phyloP scores from a whole-genome alignment of 164 flowering plant species.

The Cinnamomum micranthum region DNA sequence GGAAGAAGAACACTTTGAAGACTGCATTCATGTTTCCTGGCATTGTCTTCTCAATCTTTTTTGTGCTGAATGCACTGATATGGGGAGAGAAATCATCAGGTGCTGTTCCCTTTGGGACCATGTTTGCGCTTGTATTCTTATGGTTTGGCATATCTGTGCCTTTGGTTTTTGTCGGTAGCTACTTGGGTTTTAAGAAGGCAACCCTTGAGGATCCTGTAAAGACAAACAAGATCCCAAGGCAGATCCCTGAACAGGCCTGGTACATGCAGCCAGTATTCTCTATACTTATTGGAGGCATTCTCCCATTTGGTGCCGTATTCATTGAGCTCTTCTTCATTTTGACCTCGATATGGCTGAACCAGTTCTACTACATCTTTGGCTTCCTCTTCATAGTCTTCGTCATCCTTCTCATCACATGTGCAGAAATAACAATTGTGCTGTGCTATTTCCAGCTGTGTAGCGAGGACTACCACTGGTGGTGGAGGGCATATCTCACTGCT shows the following conservation, averaged over 20 bases:
- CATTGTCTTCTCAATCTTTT: constrained; percentile 34
- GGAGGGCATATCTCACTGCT: constrained; percentile 83
- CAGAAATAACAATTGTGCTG: constrained; percentile 80
- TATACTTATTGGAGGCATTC: constrained; percentile 51
- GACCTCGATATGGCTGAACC: constrained; percentile 74
- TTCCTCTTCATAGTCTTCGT: constrained; percentile 86
- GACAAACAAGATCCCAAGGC: constrained; percentile 56
- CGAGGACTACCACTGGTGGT: constrained; percentile 90
- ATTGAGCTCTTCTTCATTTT: constrained; percentile 62
- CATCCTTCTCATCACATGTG: constrained; percentile 77
- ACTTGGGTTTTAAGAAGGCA: constrained; percentile 37
- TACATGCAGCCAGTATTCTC: constrained; percentile 57
- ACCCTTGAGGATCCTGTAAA: constrained; percentile 49
- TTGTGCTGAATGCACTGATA: constrained; percentile 37
- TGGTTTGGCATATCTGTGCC: constrained; percentile 49
- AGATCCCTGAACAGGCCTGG: constrained; percentile 60
- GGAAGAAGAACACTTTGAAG: constrained; percentile 36
- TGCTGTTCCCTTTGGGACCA: constrained; percentile 44
- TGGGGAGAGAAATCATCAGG: constrained; percentile 47
- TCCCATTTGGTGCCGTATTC: constrained; percentile 57
- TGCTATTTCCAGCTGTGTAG: constrained; percentile 93
- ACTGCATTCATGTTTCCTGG: constrained; percentile 43
- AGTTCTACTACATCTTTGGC: constrained; percentile 90
- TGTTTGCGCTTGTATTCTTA: constrained; percentile 38
- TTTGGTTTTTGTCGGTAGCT: constrained; percentile 37